These are phyloP conservation scores for Clathrospora elynae DNA, from an alignment of 2,329 filamentous ascomycete genomes.

Conservation along the genomic window DNA sequence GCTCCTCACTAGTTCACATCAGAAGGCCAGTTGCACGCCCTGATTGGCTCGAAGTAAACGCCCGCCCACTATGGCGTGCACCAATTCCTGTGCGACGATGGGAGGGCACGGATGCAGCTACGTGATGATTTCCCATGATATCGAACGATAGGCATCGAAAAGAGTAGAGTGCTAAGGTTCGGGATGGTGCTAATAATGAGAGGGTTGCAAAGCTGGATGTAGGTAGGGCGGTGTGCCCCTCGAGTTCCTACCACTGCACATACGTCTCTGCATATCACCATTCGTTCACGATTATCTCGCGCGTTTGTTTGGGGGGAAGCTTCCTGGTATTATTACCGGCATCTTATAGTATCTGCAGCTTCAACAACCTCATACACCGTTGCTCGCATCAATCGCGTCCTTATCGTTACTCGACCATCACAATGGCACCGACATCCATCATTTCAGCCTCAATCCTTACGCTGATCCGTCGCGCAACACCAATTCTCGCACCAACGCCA, in stretches of 20 bases:
- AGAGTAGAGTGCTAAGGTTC: conserved; percentile 9
- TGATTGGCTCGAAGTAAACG: conserved; percentile 20
- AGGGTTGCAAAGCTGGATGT: too few relatives aligned
- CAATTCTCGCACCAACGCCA: not conserved
- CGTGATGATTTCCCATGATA: conserved; percentile 5
- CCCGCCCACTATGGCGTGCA: conserved; percentile 21
- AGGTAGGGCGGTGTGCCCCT: too few relatives aligned
- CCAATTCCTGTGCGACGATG: conserved; percentile 27
- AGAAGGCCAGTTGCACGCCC: not conserved
- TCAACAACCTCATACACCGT: not conserved
- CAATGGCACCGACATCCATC: not conserved
- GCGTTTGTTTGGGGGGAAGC: too few relatives aligned
- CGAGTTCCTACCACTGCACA: too few relatives aligned
- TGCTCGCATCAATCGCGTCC: not conserved
- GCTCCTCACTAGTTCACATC: conserved; percentile 10
- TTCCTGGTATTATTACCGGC: too few relatives aligned
- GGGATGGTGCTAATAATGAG: too few relatives aligned
- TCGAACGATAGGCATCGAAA: conserved; percentile 1
- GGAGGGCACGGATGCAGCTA: not conserved
- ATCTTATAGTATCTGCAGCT: too few relatives aligned
- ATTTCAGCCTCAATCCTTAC: not conserved
- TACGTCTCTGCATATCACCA: too few relatives aligned
- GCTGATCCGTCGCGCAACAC: not conserved
- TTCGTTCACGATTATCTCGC: too few relatives aligned
- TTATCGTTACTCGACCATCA: not conserved